Evolutionary conservation across 306 rosid genomes (phyloP), one percentile per base, ranked within the genome.

Genomic region (Clitoria ternatea): DNA sequence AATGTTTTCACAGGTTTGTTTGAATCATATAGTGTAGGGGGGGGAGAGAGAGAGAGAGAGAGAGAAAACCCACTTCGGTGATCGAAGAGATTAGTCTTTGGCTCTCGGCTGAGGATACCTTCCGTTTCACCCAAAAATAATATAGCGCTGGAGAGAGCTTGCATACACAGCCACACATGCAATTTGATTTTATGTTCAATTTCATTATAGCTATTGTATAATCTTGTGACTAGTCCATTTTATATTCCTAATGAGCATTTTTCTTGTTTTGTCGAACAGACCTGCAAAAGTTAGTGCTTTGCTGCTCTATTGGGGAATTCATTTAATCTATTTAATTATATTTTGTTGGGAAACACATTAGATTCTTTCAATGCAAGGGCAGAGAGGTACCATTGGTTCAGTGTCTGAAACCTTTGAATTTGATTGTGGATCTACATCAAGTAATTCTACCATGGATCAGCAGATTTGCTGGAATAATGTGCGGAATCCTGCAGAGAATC

Each of bases 301-400:
- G 42, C 73, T 57, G 69, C 35, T 69, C 39, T 48, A 14, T 36
- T 66, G 61, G 74, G 78, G 77, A 27, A 37, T 71, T 72, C 61
- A 57, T 61, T 55, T 24, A 5, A 74, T 68, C 76, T 60, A 54
- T 69, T 63, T 60, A 50, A 52, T 42, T 39, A 1, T 67, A 40
- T 45, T 43, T 47, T 23, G 53, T 66, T 69, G 68, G 70, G 54
- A 63, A 67, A 42, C 67, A 70, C 56, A 75, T 6, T 71, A 74
- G 75, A 55, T 47, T 18, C 44, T 70, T 75, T 84, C 79, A 79
- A 88, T 91, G 96, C 92, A 91, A 91, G 91, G 96, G 85, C 88
- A 85, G 82, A 88, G 97, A 82, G 90, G 97, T 82, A 76, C 85
- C 62, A 39, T 88, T 40, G 92, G 91, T 80, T 83, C 89, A 52